Base-by-base conservation (phyloP, 768 basidiomycete genomes). In the Suillus plorans region DNA sequence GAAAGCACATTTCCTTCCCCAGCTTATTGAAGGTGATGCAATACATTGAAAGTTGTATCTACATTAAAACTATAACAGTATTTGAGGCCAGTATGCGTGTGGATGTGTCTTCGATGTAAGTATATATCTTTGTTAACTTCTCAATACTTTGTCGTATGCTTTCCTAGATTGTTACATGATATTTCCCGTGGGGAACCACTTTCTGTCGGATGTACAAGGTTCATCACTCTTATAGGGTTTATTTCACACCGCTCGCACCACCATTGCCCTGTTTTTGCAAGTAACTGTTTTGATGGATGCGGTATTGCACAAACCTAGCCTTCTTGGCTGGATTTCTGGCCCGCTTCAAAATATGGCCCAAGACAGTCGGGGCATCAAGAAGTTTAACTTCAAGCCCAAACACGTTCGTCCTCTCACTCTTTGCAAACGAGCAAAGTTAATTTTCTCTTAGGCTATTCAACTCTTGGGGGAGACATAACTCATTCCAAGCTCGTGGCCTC, bases 361-460 rank as follows among this genome's bases (percentile, higher is more conserved):
- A 28, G 25, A 91, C n/a, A n/a, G n/a, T n/a, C n/a, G n/a, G n/a
- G n/a, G n/a, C n/a, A n/a, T n/a, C n/a, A n/a, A n/a, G 77, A 95
- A 94, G 77, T 99, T 99, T 78, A 98, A 99, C 75, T 94, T 90
- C 82, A 99, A 97, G 78, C 96, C 97, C n/a, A 99, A 98, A 78
- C 86, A 89, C 69, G 95, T 96, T 71, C 55, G 89, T 77, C 2
- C 3, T 41, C 8, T 34, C 16, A 25, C 34, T 7, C 49, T 74
- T 34, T 61, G 20, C 22, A 45, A 28, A 41, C 44, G 41, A 42
- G 22, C 25, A 10, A 39, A 12, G 28, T 20, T 34, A 20, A 67
- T 13, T 65, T 62, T 63, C 67, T 28, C 9, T 25, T 63, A 97
- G 95, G 97, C 97, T 18, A 83, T 99, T 60, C 83, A 91, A 80